Evolutionary conservation across 176 grass and related monocot genomes (phyloP), one percentile per base, ranked within the genome.

Genomic region (Avena sativa): DNA sequence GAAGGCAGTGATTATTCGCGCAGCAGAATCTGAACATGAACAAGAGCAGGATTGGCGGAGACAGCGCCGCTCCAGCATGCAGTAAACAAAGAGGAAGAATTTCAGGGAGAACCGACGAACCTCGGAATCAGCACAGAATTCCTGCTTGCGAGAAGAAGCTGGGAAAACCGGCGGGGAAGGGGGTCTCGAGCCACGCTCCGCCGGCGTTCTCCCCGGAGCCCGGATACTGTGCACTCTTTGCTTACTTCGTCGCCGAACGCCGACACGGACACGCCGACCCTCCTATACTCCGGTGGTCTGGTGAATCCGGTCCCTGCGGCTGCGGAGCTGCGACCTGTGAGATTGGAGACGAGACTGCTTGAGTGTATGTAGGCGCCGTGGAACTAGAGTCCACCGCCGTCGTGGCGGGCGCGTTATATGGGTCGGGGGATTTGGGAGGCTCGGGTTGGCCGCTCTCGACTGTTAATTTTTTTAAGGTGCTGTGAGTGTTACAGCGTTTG

Each of bases 341-440:
- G 17, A 48, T 26, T 11, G 60, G 81, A 48, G 53, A 13, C 15
- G 4, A 26, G 23, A 5, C 15, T 17, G 46, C 12, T 14, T 30
- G 26, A 58, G 19, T 12, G 46, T 20, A 36, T 12, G 46, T 20
- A 36, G 71, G 59, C 59, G 83, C 46, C 46, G 72, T 85, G 81
- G 51, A 83, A 71, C 7, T 36, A 62, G 43, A 61, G 84, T n/a
- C 56, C 28, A 76, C 12, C 2, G 84, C 10, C 79, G 73, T 78
- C 83, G 71, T n/a, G 60, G 74, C 50, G 60, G 34, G 76, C 78
- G 52, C 6, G 5, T 82, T 86, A 71, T 86, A 83, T 65, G 26
- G 21, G 81, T 26, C 17, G 49, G 36, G 67, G 46, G 59, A 47
- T 30, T n/a, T n/a, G 16, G 23, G 49, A 38, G 32, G 14, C 21